Conservation (phyloP, 805 yeast genomes). For the Yarrowia sp. region DNA sequence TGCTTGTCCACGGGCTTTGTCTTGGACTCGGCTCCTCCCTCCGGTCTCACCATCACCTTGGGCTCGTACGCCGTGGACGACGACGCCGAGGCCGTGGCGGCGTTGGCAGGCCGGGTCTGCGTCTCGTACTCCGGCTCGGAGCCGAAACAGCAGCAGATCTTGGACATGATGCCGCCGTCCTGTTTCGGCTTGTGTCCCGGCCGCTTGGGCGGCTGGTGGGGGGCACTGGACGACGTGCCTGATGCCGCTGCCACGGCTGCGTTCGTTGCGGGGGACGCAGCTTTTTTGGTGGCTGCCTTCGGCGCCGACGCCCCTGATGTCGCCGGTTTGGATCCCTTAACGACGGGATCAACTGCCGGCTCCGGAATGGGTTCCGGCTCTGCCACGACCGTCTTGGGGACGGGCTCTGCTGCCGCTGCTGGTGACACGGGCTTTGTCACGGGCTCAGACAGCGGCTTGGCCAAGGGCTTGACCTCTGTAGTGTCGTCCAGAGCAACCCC, state of each 20-base stretch:
- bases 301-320: not conserved
- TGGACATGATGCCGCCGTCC: not conserved
- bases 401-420: too few species aligned
- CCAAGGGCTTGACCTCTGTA: too few species aligned
- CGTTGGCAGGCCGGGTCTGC: not conserved
- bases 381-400: too few species aligned
- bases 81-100: not conserved
- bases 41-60: constrained; percentile 1
- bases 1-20: not conserved
- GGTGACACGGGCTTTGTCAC: too few species aligned
- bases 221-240: not conserved
- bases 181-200: constrained; percentile 4
- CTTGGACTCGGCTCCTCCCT: not conserved
- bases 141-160: constrained; percentile 16
- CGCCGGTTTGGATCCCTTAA: not conserved
- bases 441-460: too few species aligned
- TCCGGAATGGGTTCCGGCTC: not conserved
- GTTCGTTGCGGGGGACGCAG: not conserved
- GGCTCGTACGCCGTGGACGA: constrained; percentile 14
- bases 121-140: constrained; percentile 20
- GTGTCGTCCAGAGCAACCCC: not conserved
- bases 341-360: not conserved
- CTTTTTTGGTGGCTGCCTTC: not conserved
- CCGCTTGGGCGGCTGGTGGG: constrained; percentile 18
- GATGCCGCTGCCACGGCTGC: not conserved